A percentile compares a stretch with the other conserved stretches of the same genome.
These are phyloP conservation scores for Rhizopogon vinicolor DNA, from an alignment of 768 basidiomycete genomes.

Conservation along the genomic window DNA sequence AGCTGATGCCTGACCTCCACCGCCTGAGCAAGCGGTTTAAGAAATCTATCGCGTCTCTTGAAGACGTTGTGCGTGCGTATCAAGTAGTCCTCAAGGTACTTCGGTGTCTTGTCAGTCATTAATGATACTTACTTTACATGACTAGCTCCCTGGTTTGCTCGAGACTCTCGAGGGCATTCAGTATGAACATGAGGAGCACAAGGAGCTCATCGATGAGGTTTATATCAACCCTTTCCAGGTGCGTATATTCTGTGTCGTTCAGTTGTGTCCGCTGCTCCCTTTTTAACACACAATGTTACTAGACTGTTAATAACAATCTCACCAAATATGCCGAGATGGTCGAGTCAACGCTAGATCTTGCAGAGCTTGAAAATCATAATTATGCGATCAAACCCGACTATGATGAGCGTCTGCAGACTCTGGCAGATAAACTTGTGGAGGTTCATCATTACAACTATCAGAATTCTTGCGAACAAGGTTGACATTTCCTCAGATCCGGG, in stretches of 20 bases:
- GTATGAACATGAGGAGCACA: constrained; percentile 41
- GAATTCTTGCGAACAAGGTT: background rate
- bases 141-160: constrained; percentile 72
- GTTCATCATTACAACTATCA: constrained; percentile 23
- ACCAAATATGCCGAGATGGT: constrained; percentile 90
- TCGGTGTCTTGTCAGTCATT: background rate
- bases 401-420: constrained; percentile 65
- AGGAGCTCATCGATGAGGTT: constrained; percentile 56
- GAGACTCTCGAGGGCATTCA: constrained; percentile 52
- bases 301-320: constrained; percentile 64
- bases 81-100: constrained; percentile 83
- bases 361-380: constrained; percentile 78
- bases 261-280: background rate
- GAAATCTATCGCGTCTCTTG: constrained; percentile 75
- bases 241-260: constrained; percentile 8
- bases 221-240: constrained; percentile 66
- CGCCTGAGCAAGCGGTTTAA: constrained; percentile 91
- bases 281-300: background rate
- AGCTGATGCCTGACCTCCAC: constrained; percentile 90
- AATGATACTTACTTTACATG: background rate
- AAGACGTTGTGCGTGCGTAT: constrained; percentile 94
- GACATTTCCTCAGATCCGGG: constrained; percentile 45
- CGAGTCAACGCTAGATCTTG: constrained; percentile 90
- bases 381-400: constrained; percentile 93
- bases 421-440: constrained; percentile 63